Percentiles rank a stretch among this genome's conserved stretches.
Evolutionary conservation across 257 asterid species (phyloP).

Genomic region (Rhazya stricta): DNA sequence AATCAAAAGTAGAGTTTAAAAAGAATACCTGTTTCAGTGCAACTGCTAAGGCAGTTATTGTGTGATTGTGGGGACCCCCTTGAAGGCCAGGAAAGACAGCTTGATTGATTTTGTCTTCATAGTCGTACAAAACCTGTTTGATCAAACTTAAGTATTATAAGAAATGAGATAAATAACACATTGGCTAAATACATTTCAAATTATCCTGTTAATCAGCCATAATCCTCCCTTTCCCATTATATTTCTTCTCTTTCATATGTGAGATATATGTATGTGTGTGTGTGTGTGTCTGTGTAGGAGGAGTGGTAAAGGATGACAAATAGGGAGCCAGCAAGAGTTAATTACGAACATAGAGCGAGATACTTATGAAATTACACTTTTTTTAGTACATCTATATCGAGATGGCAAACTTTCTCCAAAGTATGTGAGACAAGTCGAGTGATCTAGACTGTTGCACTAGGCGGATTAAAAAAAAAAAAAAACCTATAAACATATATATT

Average conservation of each 20-base stretch:
- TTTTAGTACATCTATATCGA: not conserved
- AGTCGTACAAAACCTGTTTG: constrained; percentile 49
- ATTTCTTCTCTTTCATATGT: not conserved
- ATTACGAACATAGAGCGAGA: not conserved
- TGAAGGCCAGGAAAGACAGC: constrained; percentile 99
- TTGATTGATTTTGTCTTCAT: constrained; percentile 88
- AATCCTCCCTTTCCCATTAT: not conserved
- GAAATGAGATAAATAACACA: not conserved
- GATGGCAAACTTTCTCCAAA: not conserved
- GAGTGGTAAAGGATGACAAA: not conserved
- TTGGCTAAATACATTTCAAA: not conserved
- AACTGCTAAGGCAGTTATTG: constrained; percentile 90
- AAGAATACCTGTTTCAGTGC: constrained; percentile 75
- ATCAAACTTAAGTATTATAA: not conserved
- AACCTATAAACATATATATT: not conserved
- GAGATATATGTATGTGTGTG: too few species aligned
- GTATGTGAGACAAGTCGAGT: not conserved
- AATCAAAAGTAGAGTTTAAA: not conserved
- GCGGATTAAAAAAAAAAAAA: not conserved
- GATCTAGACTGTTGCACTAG: not conserved
- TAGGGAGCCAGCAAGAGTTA: not conserved
- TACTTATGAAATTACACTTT: not conserved
- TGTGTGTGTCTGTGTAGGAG: too few species aligned
- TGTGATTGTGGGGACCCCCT: constrained; percentile 99
- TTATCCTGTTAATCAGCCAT: not conserved